Base-by-base conservation (phyloP, 1,284 basidiomycete genomes). In the Moesziomyces sp. region DNA sequence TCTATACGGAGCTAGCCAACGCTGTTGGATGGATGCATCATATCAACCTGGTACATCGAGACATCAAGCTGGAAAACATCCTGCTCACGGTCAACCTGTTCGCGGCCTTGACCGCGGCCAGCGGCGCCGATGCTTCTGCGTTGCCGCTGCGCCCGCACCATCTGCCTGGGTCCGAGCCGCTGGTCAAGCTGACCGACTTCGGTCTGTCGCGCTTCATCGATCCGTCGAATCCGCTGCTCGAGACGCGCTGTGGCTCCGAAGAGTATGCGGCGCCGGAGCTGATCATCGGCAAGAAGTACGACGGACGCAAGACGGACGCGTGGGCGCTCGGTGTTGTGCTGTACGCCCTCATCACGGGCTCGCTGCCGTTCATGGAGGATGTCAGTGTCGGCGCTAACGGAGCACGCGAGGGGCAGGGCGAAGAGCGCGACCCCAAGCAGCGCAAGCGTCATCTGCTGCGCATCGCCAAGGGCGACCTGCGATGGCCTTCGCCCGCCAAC, bases 231-330 rank as follows among this genome's bases (percentile, higher is more conserved):
- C 92, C 93, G 0, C 84, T 90, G 26, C 87, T 96, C n/a, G 88
- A 89, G 18, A 96, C 93, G 1, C 89, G 93, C 1, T 97, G 94
- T 83, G 94, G 94, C 4, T 92, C 90, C 24, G 94, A 97, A 83
- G 92, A 92, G 10, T 96, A 95, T 83, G 93, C 93, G 1, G 93
- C 93, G 8, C 94, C 93, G 0, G 93, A 97, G 82, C 89, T 97
- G 46, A 91, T 96, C 65, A 90, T 91, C 84, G 89, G 88, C 21
- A 87, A 87, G 59, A 82, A 87, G 48, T 96, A 97, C 84, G 93
- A 97, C 84, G 93, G 92, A 0, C 88, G 92, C 9, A 88, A 91
- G 82, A 95, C 93, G 53, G 94, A 97, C 82, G 90, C 91, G 0
- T 97, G 93, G 93, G 92, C 93, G 2, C 89, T 92, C 66, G 93